Evolutionary conservation across 441 rosid species (phyloP).

Genomic region (Adansonia grandidieri): DNA sequence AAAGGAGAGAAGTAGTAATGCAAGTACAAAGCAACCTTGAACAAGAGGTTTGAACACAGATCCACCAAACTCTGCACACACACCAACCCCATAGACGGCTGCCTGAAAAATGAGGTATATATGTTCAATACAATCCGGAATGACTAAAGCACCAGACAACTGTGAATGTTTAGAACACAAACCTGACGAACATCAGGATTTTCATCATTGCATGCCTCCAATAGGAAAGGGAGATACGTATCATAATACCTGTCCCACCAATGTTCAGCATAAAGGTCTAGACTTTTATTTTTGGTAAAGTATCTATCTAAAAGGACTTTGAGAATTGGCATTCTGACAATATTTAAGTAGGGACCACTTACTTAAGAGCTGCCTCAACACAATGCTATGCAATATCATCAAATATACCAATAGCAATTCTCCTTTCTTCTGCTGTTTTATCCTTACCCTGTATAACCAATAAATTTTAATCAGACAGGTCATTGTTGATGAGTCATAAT

Average conservation of each 20-base stretch:
- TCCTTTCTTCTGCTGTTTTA: conserved; percentile 64
- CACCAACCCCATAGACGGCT: conserved; percentile 67
- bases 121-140: conserved; percentile 7
- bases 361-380: conserved; percentile 60
- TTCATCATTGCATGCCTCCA: conserved; percentile 64
- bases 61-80: conserved; percentile 72
- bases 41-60: conserved; percentile 52
- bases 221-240: conserved; percentile 60
- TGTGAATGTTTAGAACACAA: conserved; percentile 19
- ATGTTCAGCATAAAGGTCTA: background rate
- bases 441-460: conserved; percentile 51
- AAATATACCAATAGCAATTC: conserved; percentile 63
- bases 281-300: too few species aligned
- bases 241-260: conserved; percentile 51
- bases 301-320: background rate
- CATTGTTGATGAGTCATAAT: background rate
- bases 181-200: conserved; percentile 69
- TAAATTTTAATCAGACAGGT: conserved; percentile 17
- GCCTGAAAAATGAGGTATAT: conserved; percentile 43
- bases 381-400: conserved; percentile 71
- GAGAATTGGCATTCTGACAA: conserved; percentile 15
- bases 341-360: conserved; percentile 16
- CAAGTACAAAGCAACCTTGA: conserved; percentile 45
- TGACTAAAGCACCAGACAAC: conserved; percentile 15
- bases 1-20: conserved; percentile 7